Evolutionary conservation across 2,329 filamentous ascomycete genomes (phyloP), one percentile per base, ranked within the genome.

Genomic region (Paecilomyces niveus): DNA sequence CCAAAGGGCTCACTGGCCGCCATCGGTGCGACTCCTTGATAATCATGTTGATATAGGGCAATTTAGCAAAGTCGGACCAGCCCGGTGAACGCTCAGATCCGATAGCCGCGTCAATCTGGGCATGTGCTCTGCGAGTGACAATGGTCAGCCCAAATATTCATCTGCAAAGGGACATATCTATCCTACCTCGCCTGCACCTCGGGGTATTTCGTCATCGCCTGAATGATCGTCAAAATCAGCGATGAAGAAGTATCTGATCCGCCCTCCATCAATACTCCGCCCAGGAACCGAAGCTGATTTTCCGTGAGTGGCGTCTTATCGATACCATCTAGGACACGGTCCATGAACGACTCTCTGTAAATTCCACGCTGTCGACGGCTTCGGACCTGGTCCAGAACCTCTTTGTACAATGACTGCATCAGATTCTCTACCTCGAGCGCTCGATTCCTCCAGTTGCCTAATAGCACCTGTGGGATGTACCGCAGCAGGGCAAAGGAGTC

Each of bases 11-110:
- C 0, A 83, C 78, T 0, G 82, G 81, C 3, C 81, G 74, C 81
- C 82, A 84, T 2, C 83, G 75, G n/a, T 84, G 68, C 1, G 80
- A 76, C 60, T 86, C 83, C 61, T 84, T 84, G 22, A 84, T 76
- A 21, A 83, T 74, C 0, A 79, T 80, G 18, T 77, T 74, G 35
- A 84, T 64, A 62, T 85, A 85, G 0, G 82, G 82, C 10, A 86
- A 65, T 3, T 72, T 68, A 0, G 73, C 68, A 22, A 75, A 73
- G 62, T 85, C 82, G 32, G 78, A 74, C 66, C 78, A 80, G 18
- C 65, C 69, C 0, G 83, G 83, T 9, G 77, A 73, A 2, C 83
- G 74, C 10, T 73, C 58, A 0, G 69, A 62, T 1, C 83, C 82
- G 2, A 85, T 72, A 1, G 83, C 76, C 2, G 72, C 67, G 63